A percentile compares a stretch with the other conserved stretches of the same genome.
phyloP scores from a whole-genome alignment of 108 stramenopile genomes.

The Schizochytrium sp. region DNA sequence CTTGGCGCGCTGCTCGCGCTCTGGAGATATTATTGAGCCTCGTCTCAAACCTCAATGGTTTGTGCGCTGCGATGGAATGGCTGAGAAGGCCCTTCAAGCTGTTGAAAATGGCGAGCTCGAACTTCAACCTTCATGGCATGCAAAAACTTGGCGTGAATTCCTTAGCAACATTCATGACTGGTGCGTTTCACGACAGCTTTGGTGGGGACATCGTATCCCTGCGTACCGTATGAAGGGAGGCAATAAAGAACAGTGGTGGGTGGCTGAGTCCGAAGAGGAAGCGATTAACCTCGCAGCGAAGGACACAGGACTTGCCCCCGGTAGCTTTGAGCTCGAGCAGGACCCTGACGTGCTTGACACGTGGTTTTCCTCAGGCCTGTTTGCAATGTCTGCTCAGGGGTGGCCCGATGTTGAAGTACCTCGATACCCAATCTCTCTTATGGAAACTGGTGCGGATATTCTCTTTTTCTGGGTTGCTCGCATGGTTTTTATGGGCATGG shows the following conservation, averaged over 20 bases:
- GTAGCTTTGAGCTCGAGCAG: slow-evolving; percentile 80
- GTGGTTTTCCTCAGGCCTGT: slow-evolving; percentile 97
- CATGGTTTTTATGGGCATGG: slow-evolving; percentile 94
- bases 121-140: slow-evolving; percentile 88
- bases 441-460: slow-evolving; percentile 99
- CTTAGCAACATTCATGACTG: slow-evolving; percentile 92
- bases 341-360: slow-evolving; percentile 96
- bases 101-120: slow-evolving; percentile 87
- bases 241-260: slow-evolving; percentile 83
- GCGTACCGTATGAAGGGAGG: slow-evolving; percentile 71
- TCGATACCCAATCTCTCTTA: slow-evolving; percentile 89
- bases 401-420: slow-evolving; percentile 62
- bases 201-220: slow-evolving; percentile 98
- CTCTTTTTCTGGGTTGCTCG: slow-evolving; percentile 99
- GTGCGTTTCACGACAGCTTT: slow-evolving; percentile 94
- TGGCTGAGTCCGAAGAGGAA: slow-evolving; percentile 87
- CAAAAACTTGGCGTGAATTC: slow-evolving; percentile 94
- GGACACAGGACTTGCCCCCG: slow-evolving; percentile 73
- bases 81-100: slow-evolving; percentile 85
- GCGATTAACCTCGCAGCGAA: slow-evolving; percentile 80
- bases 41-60: slow-evolving; percentile 98
- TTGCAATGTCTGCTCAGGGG: slow-evolving; percentile 96
- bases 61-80: slow-evolving; percentile 91
- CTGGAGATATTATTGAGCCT: slow-evolving; percentile 99
- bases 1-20: slow-evolving; percentile 93